Evolutionary conservation across 441 rosid species (phyloP).

Genomic region (Jatropha multifida): DNA sequence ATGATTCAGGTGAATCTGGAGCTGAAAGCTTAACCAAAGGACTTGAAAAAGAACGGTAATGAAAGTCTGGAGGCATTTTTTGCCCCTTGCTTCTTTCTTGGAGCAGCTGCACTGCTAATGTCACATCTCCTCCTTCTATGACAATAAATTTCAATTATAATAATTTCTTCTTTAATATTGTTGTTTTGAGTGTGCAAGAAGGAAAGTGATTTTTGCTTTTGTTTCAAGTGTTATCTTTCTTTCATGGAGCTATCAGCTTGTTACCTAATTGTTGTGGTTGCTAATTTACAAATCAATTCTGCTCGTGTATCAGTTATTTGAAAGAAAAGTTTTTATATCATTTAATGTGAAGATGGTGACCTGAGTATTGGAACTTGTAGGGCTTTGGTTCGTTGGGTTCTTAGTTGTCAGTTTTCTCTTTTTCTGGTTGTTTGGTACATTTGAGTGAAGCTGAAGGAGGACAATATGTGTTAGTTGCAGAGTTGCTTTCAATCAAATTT

Average conservation of each 20-base stretch:
- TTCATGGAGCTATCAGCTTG: slow-evolving; percentile 27
- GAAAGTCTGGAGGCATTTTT: slow-evolving; percentile 73
- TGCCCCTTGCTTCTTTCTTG: slow-evolving; percentile 13
- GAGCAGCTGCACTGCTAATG: slow-evolving; percentile 15
- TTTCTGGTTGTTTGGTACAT: slow-evolving; percentile 28
- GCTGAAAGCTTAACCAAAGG: slow-evolving; percentile 47
- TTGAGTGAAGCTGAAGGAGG: slow-evolving; percentile 37
- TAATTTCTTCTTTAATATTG: slow-evolving; percentile 4
- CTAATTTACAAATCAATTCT: slow-evolving; percentile 22
- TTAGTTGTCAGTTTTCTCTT: slow-evolving; percentile 7
- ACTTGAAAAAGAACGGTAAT: slow-evolving; percentile 39
- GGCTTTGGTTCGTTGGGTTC: slow-evolving; percentile 20
- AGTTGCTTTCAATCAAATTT: slow-evolving; percentile 33
- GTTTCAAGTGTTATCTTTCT: slow-evolving; percentile 34
- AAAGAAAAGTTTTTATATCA: not conserved
- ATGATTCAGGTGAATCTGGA: slow-evolving; percentile 43
- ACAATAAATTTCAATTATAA: slow-evolving; percentile 11
- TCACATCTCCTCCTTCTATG: slow-evolving; percentile 29
- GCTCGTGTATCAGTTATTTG: not conserved
- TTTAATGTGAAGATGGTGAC: not conserved
- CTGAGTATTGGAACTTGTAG: slow-evolving; percentile 18
- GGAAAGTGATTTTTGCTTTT: slow-evolving; percentile 51
- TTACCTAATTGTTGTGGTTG: slow-evolving; percentile 37
- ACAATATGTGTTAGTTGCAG: slow-evolving; percentile 28
- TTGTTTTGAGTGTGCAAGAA: slow-evolving; percentile 53